Conservation (phyloP, 2,329 filamentous ascomycete species). For the Calonectria leucothoes region DNA sequence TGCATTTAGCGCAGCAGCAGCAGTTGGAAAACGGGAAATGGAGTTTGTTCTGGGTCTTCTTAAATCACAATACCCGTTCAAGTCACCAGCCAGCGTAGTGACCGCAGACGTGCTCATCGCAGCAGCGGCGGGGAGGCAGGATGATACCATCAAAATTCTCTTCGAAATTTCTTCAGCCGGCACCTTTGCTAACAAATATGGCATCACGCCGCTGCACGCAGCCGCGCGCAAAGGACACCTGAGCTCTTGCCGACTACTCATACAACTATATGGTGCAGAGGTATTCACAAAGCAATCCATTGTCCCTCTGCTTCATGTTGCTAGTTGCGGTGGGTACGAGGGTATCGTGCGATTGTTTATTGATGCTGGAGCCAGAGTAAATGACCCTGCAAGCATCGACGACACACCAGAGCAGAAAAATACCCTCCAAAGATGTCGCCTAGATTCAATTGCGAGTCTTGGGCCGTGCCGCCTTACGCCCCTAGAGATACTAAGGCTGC, state of each 20-base stretch:
- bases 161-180: neutral
- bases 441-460: neutral
- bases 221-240: neutral
- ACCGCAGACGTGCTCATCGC: constrained; percentile 1
- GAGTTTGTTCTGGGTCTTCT: neutral
- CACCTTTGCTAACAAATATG: neutral
- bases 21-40: neutral
- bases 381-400: neutral
- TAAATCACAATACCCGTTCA: neutral
- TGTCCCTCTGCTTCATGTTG: neutral
- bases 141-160: neutral
- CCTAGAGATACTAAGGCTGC: neutral
- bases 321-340: neutral
- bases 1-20: neutral
- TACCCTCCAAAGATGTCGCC: neutral
- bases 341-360: neutral
- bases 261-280: neutral
- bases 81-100: neutral
- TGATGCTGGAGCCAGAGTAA: neutral
- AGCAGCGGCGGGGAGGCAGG: neutral
- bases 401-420: neutral
- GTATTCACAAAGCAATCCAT: neutral
- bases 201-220: constrained; percentile 4
- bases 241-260: neutral
- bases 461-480: neutral